Conservation (phyloP, 768 basidiomycete species). For the Amanita rimosa region DNA sequence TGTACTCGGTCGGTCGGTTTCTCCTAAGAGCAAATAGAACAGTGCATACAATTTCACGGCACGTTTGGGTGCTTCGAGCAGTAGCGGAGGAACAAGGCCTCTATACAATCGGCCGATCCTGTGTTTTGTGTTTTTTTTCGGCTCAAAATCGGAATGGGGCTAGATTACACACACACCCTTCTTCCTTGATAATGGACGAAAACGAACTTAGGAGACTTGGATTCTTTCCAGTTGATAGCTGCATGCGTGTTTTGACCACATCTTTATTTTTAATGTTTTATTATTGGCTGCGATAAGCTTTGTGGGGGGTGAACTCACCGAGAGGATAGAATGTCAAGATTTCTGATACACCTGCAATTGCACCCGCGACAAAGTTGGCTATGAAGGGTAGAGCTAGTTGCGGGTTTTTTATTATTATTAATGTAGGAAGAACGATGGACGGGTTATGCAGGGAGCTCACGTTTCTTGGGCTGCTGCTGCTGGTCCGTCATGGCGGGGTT, state of each 20-base stretch:
- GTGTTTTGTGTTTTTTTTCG: neutral
- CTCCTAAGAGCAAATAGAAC: neutral
- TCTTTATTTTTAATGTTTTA: slow-evolving; percentile 30
- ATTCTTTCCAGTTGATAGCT: slow-evolving; percentile 80
- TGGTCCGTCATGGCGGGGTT: slow-evolving; percentile 10
- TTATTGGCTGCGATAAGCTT: no score
- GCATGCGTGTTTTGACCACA: slow-evolving; percentile 99
- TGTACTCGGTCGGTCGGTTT: slow-evolving; percentile 4
- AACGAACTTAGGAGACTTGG: slow-evolving; percentile 79
- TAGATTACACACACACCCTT: slow-evolving; percentile 65
- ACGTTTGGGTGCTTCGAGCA: slow-evolving; percentile 96
- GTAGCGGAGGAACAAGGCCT: slow-evolving; percentile 90
- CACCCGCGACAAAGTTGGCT: slow-evolving; percentile 90
- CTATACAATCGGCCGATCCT: slow-evolving; percentile 82
- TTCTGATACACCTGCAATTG: slow-evolving; percentile 86
- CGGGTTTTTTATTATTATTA: neutral
- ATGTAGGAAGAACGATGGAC: neutral
- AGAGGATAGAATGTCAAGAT: slow-evolving; percentile 76
- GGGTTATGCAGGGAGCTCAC: slow-evolving; percentile 10
- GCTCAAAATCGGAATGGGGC: slow-evolving; percentile 1
- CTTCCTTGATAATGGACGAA: slow-evolving; percentile 70
- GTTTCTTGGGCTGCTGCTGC: slow-evolving; percentile 22
- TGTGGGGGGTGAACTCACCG: neutral
- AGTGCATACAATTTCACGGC: slow-evolving; percentile 81
- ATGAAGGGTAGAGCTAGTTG: slow-evolving; percentile 71